Percentiles rank a stretch among this genome's conserved stretches.
These are phyloP conservation scores for Aureobasidium vineae DNA, from an alignment of 2,329 filamentous ascomycete species.

Conservation along the genomic window DNA sequence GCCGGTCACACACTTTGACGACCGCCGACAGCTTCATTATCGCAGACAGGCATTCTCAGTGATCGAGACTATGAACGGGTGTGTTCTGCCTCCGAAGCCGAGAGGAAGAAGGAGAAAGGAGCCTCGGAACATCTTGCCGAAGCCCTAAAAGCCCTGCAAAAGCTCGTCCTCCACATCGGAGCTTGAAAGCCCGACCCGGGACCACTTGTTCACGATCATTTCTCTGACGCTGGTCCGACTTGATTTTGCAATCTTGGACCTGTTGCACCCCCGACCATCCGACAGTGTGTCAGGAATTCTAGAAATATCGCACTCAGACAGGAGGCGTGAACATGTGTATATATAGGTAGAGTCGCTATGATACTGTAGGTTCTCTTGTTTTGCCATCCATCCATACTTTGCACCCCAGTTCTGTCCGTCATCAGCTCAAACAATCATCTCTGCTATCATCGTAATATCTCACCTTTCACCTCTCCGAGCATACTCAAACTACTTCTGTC, in stretches of 20 bases:
- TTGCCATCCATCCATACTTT: not conserved
- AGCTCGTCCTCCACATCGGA: not conserved
- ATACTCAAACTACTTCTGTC: not conserved
- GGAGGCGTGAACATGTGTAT: constrained; percentile 1
- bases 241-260: constrained; percentile 11
- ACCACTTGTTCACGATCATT: not conserved
- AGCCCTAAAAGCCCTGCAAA: not conserved
- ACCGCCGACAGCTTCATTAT: not conserved
- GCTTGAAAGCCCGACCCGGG: not conserved
- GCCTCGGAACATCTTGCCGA: not conserved
- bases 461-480: not conserved
- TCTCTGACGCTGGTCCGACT: constrained; percentile 18
- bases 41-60: too few species aligned
- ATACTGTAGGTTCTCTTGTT: constrained; percentile 3
- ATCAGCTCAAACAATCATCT: not conserved
- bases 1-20: not conserved
- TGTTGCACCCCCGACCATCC: constrained; percentile 4
- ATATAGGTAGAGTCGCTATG: not conserved
- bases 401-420: not conserved
- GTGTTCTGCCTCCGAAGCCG: constrained; percentile 4
- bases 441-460: not conserved
- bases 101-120: not conserved
- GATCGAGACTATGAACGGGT: not conserved
- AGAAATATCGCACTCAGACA: not conserved
- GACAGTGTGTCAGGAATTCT: not conserved